Percentiles rank a stretch among this genome's conserved stretches.
Evolutionary conservation across 768 basidiomycete species (phyloP).

Genomic region (Russula lepida): DNA sequence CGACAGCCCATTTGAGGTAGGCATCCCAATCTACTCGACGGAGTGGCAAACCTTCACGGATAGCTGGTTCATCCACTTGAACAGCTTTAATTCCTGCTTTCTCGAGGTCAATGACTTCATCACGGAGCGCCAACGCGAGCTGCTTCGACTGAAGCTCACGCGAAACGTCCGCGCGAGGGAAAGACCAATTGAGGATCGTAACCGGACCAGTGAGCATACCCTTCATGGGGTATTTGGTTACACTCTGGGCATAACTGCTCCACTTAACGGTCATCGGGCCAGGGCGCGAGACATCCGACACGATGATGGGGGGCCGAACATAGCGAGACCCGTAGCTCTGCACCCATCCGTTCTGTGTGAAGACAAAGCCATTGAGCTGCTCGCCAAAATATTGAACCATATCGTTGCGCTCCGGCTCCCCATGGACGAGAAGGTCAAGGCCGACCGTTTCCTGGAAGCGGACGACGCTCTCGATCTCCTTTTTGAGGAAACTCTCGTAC

Average conservation of each 20-base stretch:
- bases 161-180: slow-evolving; percentile 97
- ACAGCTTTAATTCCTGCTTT: slow-evolving; percentile 95
- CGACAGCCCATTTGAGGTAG: slow-evolving; percentile 97
- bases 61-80: slow-evolving; percentile 99
- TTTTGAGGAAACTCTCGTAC: slow-evolving; percentile 97
- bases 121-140: slow-evolving; percentile 93
- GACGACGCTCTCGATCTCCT: slow-evolving; percentile 90
- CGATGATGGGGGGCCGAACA: slow-evolving; percentile 96
- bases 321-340: slow-evolving; percentile 99
- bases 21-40: slow-evolving; percentile 93
- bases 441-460: slow-evolving; percentile 96
- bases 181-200: slow-evolving; percentile 99
- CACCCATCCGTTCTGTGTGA: slow-evolving; percentile 98
- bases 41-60: slow-evolving; percentile 97
- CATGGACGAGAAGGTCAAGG: slow-evolving; percentile 95
- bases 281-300: slow-evolving; percentile 93
- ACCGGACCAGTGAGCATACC: slow-evolving; percentile 99
- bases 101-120: slow-evolving; percentile 96
- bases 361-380: slow-evolving; percentile 88
- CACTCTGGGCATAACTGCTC: slow-evolving; percentile 93
- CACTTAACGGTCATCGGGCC: slow-evolving; percentile 92
- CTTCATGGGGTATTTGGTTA: slow-evolving; percentile 95
- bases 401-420: slow-evolving; percentile 98
- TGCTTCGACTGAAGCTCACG: slow-evolving; percentile 98
- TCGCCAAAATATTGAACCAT: slow-evolving; percentile 99